Base-by-base conservation (phyloP, 2,329 filamentous ascomycete genomes). In the Epichloe coenophiala region DNA sequence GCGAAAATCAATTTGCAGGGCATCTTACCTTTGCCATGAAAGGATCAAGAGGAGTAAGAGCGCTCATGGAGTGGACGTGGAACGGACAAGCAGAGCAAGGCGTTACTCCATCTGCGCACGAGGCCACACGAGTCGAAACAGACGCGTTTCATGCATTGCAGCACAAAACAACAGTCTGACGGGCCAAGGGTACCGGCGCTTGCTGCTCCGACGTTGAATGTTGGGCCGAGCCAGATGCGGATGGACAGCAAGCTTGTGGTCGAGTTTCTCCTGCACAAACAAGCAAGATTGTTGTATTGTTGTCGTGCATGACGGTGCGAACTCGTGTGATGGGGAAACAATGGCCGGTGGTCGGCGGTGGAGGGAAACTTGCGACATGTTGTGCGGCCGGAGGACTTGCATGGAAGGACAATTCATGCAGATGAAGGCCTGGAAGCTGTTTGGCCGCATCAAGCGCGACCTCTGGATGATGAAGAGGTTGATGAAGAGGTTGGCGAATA, bases 151-250 rank as follows among this genome's bases (percentile, higher is more conserved):
- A 41, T 42, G 36, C 38, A 48, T 17, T 42, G 47, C 31, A 12
- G 15, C 31, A 21, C 12, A 13, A 9, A 9, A 31, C 15, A 19
- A 11, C n/a, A 40, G 35, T 47, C 35, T 42, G 8, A 23, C 13
- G 21, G 35, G 35, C 41, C 15, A 41, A 41, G 37, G 19, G 39
- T 9, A 27, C 38, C 42, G 49, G 49, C 49, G 49, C 49, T 47
- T 51, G 31, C 49, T 51, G 31, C 49, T 51, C 21, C 37, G 9
- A 51, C 38, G 36, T 33, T 21, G 42, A 17, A 17, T 44, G 23
- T n/a, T 31, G 42, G 27, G 42, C 17, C 17, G 13, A 42, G 42
- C n/a, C 23, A 33, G 27, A 44, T 17, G 42, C 23, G 17, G 27
- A 44, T 17, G 42, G 15, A 35, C 42, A 33, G 12, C 42, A 33